A percentile compares a stretch with the other conserved stretches of the same genome.
Evolutionary conservation across 78 protist species (phyloP).

Genomic region (Dictyostelium brefeldianum): DNA sequence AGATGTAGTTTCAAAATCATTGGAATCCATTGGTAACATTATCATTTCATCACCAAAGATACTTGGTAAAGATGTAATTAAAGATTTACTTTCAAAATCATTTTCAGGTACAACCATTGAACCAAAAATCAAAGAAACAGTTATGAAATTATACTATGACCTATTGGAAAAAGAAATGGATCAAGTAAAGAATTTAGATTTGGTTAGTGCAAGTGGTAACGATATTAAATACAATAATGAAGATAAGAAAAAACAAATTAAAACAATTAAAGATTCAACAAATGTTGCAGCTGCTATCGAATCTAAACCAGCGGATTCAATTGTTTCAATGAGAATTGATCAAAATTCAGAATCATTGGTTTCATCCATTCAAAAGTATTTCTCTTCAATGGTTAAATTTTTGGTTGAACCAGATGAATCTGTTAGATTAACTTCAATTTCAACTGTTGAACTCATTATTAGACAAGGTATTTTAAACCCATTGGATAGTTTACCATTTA

Average conservation of each 20-base stretch:
- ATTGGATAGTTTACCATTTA: constrained; percentile 47
- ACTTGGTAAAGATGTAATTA: constrained; percentile 27
- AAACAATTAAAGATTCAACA: neutral
- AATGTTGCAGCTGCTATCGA: neutral
- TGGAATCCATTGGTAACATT: constrained; percentile 73
- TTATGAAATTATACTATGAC: constrained; percentile 14
- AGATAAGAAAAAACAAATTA: neutral
- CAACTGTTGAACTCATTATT: constrained; percentile 46
- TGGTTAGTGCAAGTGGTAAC: neutral
- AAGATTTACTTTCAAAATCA: constrained; percentile 23
- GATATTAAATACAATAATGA: neutral
- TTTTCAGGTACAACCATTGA: neutral
- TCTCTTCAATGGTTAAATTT: constrained; percentile 40
- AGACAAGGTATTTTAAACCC: constrained; percentile 76
- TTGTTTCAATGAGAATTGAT: constrained; percentile 28
- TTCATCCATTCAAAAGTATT: constrained; percentile 60
- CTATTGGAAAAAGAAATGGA: constrained; percentile 57
- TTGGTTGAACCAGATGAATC: constrained; percentile 21
- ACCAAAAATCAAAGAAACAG: constrained; percentile 27
- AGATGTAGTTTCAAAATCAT: constrained; percentile 42
- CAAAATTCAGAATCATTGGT: constrained; percentile 37
- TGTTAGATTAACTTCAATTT: constrained; percentile 34
- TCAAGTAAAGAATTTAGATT: neutral
- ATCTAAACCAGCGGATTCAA: neutral
- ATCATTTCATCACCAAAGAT: constrained; percentile 39